Evolutionary conservation across 345 rosid species (phyloP), one percentile per base, ranked within the genome.

Genomic region (Arabis hirsuta): DNA sequence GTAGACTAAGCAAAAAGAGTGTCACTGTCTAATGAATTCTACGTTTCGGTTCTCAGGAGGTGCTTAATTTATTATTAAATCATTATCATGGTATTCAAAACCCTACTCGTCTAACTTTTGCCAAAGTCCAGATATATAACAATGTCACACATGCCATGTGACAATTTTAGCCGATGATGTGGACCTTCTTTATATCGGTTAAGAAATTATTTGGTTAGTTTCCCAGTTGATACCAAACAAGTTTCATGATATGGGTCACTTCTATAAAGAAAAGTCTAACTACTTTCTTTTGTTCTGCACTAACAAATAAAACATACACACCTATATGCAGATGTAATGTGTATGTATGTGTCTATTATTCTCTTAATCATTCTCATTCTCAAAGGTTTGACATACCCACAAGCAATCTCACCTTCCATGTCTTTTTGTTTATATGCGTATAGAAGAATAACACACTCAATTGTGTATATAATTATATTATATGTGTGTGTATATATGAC

Each of bases 21-120:
- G 54, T 55, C 50, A 88, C 95, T 48, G 82, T 41, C 72, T 69
- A 67, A 82, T 84, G 52, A 86, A 73, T 36, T 34, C 5, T 65
- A 62, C 16, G 39, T 10, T 16, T 64, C 22, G 55, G 29, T 63
- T 34, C 7, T 65, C 7, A 44, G 50, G 26, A 38, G 14, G 1
- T 65, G 55, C 12, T 36, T 55, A 62, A 24, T 62, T 12, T 48
- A 41, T 20, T 43, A 74, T 22, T 29, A 43, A 60, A 42, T 58
- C 34, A 52, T 44, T 59, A 6, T 67, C 65, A 36, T 55, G 24
- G 36, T 57, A 56, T 74, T 60, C 13, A 47, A 45, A 60, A 54
- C 58, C 69, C 78, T 60, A 74, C 69, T 60, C 41, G 55, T 67
- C 65, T 66, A 59, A 57, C 55, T 66, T 54, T 51, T 58, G 67